phyloP scores from a whole-genome alignment of 768 basidiomycete genomes.

The Suillus cothurnatus region DNA sequence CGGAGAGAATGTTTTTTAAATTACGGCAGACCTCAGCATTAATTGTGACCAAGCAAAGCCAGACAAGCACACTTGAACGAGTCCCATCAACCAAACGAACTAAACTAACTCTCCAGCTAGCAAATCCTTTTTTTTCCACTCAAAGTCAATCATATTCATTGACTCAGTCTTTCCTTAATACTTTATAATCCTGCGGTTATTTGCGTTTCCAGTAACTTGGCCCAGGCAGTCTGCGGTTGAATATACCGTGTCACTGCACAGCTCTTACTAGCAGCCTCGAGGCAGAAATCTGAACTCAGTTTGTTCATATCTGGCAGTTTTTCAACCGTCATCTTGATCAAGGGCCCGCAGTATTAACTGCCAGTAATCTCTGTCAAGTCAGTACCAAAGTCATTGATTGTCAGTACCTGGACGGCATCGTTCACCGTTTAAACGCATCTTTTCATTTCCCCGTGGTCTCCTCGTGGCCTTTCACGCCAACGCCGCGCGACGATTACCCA shows the following conservation, averaged over 20 bases:
- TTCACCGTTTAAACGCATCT: conserved; percentile 4
- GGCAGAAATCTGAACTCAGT: conserved; percentile 20
- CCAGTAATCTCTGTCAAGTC: not conserved
- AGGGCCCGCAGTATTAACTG: not conserved
- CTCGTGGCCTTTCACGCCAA: conserved; percentile 39
- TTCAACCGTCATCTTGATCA: not conserved
- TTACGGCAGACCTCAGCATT: conserved; percentile 7
- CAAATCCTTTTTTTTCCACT: conserved; percentile 22
- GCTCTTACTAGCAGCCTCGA: conserved; percentile 30
- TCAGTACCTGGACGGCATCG: conserved; percentile 4
- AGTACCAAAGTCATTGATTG: not conserved
- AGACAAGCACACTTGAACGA: conserved; percentile 6
- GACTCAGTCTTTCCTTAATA: conserved; percentile 19
- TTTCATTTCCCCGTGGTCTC: conserved; percentile 9
- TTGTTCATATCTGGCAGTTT: conserved; percentile 3
- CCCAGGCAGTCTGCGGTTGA: not conserved
- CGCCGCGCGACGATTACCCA: conserved; percentile 33
- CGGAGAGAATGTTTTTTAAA: not conserved
- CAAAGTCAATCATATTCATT: conserved; percentile 14
- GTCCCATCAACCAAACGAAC: not conserved
- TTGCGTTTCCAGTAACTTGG: not conserved
- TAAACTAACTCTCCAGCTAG: conserved; percentile 2
- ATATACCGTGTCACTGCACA: conserved; percentile 11
- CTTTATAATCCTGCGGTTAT: not conserved
- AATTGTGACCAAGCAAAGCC: conserved; percentile 4